Base-by-base conservation (phyloP, 345 rosid species). In the Eucalyptus decipiens region DNA sequence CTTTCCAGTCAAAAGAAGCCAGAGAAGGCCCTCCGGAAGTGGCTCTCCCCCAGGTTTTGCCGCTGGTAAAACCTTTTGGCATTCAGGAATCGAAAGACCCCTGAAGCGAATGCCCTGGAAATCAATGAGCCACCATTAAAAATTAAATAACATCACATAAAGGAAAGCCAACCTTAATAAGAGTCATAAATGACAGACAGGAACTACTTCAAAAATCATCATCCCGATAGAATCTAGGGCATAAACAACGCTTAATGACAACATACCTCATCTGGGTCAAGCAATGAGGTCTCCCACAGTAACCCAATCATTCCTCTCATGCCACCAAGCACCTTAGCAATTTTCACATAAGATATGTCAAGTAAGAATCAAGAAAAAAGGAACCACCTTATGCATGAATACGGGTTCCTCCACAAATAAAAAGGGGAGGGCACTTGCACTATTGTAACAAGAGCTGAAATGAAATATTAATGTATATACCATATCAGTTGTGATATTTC, bases 1-100 rank as follows among this genome's bases (percentile, higher is more conserved):
- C 98, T 98, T 97, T 93, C 99, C 99, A 45, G 99, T 97, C 93
- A 98, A 93, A 91, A 98, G 99, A 91, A 97, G 99, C 99, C 99
- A 98, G 16, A 98, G 92, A 90, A 98, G 98, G 90, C 99, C 99
- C 94, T 98, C 99, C 0, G 99, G 99, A 89, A 97, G 92, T 88
- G 99, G 99, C 90, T 98, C 99, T 85, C 98, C 99, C 58, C 95
- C 98, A 90, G 97, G 93, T 91, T 93, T 93, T 81, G 97, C 99
- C 87, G 95, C 95, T 65, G 99, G 99, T 89, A 98, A 92, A 87
- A 98, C 87, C 92, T 95, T 96, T 87, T 98, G 99, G 94, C 99
- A 98, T 92, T 98, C 98, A 87, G 99, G 99, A 93, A 98, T 98
- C 4, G 99, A 94, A 90, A 98, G 91, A 42, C 99, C 96, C 92